Percentiles rank a stretch among this genome's conserved stretches.
phyloP scores from a whole-genome alignment of 192 early-diverging fungal genomes.

The Helicostylum pulchrum region DNA sequence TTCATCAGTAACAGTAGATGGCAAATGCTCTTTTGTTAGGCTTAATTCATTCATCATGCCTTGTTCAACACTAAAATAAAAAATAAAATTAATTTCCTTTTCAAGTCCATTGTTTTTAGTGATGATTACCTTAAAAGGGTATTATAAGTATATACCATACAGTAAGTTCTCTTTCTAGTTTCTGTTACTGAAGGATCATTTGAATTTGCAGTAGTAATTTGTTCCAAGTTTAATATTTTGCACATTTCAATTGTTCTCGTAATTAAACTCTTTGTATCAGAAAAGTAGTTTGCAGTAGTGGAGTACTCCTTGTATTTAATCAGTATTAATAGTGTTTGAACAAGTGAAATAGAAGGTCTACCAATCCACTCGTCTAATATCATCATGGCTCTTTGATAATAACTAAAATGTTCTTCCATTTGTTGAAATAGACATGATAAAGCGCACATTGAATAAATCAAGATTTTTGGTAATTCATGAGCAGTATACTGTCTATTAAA shows the following conservation, averaged over 20 bases:
- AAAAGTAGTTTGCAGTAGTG: neutral
- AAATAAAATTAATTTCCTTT: constrained; percentile 5
- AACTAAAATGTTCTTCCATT: neutral
- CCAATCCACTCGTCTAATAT: constrained; percentile 1
- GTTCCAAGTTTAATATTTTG: constrained; percentile 5
- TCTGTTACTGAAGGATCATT: constrained; percentile 8
- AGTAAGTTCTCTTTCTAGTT: constrained; percentile 18
- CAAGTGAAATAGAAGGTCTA: neutral
- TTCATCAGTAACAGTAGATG: neutral
- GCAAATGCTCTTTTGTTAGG: neutral
- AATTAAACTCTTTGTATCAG: constrained; percentile 11
- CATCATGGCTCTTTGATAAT: constrained; percentile 2
- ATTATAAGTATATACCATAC: constrained; percentile 18
- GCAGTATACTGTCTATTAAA: constrained; percentile 6
- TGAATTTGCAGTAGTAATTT: constrained; percentile 1
- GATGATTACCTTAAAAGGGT: constrained; percentile 15
- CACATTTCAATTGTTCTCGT: constrained; percentile 9
- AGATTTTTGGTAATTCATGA: constrained; percentile 4
- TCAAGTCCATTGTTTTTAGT: neutral
- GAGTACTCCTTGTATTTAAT: constrained; percentile 1
- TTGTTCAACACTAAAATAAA: constrained; percentile 13
- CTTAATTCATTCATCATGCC: constrained; percentile 1
- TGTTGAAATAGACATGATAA: constrained; percentile 35
- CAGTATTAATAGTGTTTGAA: constrained; percentile 8
- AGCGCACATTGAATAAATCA: constrained; percentile 55